Evolutionary conservation across 202 grass and related monocot genomes (phyloP).

Genomic region (Saccharum hybrid): DNA sequence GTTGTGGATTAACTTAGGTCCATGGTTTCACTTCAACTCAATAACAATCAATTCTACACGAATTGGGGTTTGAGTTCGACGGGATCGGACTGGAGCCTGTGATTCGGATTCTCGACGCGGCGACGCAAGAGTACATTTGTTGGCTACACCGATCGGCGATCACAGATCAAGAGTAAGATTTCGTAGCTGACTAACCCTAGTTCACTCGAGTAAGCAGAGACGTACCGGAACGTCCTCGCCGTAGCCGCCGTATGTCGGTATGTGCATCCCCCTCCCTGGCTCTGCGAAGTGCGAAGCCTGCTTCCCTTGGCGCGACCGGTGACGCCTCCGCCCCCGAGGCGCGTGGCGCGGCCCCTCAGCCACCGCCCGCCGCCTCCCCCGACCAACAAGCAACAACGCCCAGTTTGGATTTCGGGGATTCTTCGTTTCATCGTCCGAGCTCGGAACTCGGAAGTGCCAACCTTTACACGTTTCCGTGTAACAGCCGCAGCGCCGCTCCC

Average conservation of each 20-base stretch:
- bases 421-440: background rate
- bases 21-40: background rate
- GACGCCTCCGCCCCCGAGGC: background rate
- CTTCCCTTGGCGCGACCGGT: background rate
- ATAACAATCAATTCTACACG: background rate
- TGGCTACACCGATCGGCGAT: background rate
- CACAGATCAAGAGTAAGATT: background rate
- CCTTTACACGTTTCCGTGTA: too few relatives aligned
- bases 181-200: slow-evolving; percentile 3
- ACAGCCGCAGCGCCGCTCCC: too few relatives aligned
- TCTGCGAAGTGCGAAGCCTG: background rate
- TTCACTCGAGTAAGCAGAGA: slow-evolving; percentile 20
- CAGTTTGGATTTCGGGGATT: background rate
- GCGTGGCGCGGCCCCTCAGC: background rate
- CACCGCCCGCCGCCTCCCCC: background rate
- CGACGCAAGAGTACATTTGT: background rate
- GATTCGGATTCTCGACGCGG: background rate
- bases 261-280: background rate
- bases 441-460: background rate
- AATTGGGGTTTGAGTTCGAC: background rate
- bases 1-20: background rate
- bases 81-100: background rate
- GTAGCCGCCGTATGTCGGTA: background rate
- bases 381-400: too few relatives aligned
- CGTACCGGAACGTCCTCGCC: slow-evolving; percentile 1